These are phyloP conservation scores for Xylariaceae sp. DNA, from an alignment of 2,329 filamentous ascomycete genomes.

Conservation along the genomic window DNA sequence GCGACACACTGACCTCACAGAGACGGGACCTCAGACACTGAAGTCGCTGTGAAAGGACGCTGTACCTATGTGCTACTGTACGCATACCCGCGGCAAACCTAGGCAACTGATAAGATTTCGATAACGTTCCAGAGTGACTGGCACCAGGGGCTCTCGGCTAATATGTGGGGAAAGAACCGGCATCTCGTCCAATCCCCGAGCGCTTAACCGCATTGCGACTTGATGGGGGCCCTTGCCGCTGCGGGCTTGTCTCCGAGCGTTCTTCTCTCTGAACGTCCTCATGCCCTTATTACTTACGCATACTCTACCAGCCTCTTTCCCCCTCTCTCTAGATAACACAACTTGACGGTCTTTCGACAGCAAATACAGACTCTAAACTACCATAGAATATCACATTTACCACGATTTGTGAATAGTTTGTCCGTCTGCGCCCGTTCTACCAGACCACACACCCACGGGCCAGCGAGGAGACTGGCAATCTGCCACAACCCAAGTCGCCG, in stretches of 20 bases:
- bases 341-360: not conserved
- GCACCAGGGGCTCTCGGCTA: constrained; percentile 11
- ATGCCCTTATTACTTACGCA: not conserved
- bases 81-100: not conserved
- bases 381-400: not conserved
- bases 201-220: constrained; percentile 5
- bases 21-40: not conserved
- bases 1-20: not conserved
- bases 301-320: not conserved
- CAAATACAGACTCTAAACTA: not conserved
- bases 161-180: constrained; percentile 11
- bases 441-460: not conserved
- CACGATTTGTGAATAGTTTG: not conserved
- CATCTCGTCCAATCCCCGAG: constrained; percentile 11
- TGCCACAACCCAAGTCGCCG: not conserved
- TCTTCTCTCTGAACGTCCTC: constrained; percentile 8
- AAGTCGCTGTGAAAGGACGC: not conserved
- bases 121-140: not conserved
- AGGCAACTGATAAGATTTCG: not conserved
- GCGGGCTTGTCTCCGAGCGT: constrained; percentile 16
- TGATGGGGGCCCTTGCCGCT: constrained; percentile 5
- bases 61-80: not conserved
- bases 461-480: not conserved
- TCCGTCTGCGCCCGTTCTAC: constrained; percentile 4
- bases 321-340: not conserved